Evolutionary conservation across 1,139 yeast species (phyloP).

Genomic region (Yamadazyma diddensiae): DNA sequence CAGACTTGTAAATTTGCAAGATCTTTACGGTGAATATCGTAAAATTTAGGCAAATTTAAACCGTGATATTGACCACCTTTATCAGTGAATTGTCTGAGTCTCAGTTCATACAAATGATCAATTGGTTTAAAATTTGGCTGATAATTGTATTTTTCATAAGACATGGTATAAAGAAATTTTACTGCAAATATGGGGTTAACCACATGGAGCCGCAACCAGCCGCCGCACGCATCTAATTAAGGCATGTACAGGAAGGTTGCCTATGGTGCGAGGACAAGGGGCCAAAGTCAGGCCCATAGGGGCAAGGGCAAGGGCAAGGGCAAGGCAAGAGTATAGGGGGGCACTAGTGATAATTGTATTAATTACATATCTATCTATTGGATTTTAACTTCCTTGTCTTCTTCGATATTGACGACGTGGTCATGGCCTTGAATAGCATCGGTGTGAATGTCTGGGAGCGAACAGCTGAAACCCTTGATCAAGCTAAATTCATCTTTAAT

Average conservation of each 20-base stretch:
- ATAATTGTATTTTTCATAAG: conserved; percentile 37
- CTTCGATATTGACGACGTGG: conserved; percentile 53
- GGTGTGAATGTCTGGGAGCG: conserved; percentile 50
- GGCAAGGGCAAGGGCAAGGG: too few species aligned
- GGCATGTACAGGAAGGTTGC: too few species aligned
- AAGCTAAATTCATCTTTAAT: conserved; percentile 62
- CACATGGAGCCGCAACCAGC: conserved; percentile 1
- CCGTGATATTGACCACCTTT: conserved; percentile 65
- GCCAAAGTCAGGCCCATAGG: too few species aligned
- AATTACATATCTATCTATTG: too few species aligned
- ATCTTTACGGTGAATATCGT: conserved; percentile 57
- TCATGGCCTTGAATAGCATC: conserved; percentile 40
- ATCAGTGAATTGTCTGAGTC: conserved; percentile 79
- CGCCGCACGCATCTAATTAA: too few species aligned
- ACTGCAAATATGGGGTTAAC: background rate
- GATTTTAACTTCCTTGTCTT: conserved; percentile 57
- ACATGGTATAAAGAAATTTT: conserved; percentile 4
- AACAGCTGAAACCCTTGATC: conserved; percentile 65
- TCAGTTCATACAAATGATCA: conserved; percentile 70
- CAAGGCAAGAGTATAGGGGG: too few species aligned
- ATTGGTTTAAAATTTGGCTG: conserved; percentile 84
- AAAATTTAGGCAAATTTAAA: conserved; percentile 79
- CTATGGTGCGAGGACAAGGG: too few species aligned
- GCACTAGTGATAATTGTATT: too few species aligned
- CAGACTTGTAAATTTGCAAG: conserved; percentile 50